phyloP scores from a whole-genome alignment of 306 rosid species.

The Corylus avellana region DNA sequence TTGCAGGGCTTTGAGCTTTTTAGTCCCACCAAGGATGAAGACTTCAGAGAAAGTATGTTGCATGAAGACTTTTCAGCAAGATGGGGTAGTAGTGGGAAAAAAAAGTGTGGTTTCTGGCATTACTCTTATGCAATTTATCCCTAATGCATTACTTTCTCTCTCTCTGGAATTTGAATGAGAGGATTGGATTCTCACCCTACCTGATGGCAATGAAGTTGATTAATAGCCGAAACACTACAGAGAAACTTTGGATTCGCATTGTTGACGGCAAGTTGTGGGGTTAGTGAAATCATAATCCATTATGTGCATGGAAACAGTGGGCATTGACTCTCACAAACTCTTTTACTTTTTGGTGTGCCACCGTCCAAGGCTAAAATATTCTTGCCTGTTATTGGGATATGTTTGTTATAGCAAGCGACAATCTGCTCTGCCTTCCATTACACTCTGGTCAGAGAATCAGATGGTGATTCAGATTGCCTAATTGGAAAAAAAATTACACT shows the following conservation, averaged over 20 bases:
- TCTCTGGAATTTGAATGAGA: background rate
- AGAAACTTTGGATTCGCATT: conserved; percentile 5
- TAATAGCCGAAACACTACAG: background rate
- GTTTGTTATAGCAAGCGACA: conserved; percentile 23
- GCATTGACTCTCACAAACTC: background rate
- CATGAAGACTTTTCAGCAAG: too few species aligned
- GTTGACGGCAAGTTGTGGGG: conserved; percentile 1
- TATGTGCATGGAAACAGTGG: conserved; percentile 1
- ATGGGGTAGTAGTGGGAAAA: too few species aligned
- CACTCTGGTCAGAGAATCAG: conserved; percentile 8
- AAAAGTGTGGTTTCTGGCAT: too few species aligned
- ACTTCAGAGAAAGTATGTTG: background rate
- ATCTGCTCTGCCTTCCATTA: conserved; percentile 32
- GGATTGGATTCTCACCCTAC: background rate
- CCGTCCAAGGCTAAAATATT: conserved; percentile 33
- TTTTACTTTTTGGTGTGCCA: conserved; percentile 30
- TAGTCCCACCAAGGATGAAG: background rate
- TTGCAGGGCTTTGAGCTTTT: background rate
- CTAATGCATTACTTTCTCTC: background rate
- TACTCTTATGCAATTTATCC: background rate
- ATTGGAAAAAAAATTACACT: background rate
- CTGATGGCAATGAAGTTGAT: too few species aligned
- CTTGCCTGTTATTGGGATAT: conserved; percentile 40
- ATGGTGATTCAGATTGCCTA: conserved; percentile 18
- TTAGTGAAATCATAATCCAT: background rate